Evolutionary conservation across 2,329 filamentous ascomycete species (phyloP).

Genomic region (Phyllosticta ampelicida): DNA sequence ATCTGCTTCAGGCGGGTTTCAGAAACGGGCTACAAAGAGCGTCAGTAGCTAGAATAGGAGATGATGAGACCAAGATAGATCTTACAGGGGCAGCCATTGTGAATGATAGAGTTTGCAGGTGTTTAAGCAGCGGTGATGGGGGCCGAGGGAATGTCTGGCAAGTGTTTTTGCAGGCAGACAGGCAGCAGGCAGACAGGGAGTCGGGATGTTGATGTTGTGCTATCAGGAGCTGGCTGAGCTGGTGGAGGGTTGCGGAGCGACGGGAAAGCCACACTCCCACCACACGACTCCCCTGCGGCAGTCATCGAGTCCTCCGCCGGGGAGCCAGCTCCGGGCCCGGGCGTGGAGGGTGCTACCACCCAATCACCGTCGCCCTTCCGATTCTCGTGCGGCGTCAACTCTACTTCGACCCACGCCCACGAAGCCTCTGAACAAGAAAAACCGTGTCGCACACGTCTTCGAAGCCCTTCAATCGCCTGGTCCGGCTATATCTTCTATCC

Average conservation of each 20-base stretch:
- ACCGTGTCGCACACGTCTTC: background rate
- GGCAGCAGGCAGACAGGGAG: conserved; percentile 3
- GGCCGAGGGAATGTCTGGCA: background rate
- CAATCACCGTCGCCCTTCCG: background rate
- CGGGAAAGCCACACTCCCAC: background rate
- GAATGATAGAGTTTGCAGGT: background rate
- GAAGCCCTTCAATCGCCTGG: background rate
- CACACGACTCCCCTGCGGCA: no score
- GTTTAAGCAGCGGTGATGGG: background rate
- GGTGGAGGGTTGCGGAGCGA: background rate
- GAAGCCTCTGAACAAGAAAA: no score
- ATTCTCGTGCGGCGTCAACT: background rate
- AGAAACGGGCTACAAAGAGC: conserved; percentile 49
- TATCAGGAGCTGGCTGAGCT: background rate
- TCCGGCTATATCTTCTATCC: background rate
- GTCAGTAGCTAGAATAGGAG: conserved; percentile 6
- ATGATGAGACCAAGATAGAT: conserved; percentile 1
- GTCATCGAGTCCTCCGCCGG: background rate
- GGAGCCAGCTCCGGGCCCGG: background rate
- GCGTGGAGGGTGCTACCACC: background rate
- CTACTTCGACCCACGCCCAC: no score
- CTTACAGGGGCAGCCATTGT: conserved; percentile 10
- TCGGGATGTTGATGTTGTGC: conserved; percentile 2
- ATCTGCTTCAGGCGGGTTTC: conserved; percentile 74
- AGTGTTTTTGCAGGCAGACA: background rate